A percentile compares a stretch with the other conserved stretches of the same genome.
Conservation (phyloP, 257 asterid species). For the Capsicum baccatum region DNA sequence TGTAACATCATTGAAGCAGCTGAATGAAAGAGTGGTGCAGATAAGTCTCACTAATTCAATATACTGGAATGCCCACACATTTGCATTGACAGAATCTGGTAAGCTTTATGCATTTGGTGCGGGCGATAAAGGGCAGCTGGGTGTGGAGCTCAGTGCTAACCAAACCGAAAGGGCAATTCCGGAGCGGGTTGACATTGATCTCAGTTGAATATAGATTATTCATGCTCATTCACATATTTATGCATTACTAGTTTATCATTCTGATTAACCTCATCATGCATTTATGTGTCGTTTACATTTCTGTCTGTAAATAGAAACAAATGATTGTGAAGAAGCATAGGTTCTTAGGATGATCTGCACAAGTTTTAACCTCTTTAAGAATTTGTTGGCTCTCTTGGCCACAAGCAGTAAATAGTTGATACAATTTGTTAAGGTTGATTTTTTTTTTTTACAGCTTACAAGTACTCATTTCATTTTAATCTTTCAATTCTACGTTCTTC, state of each 20-base stretch:
- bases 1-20: conserved; percentile 72
- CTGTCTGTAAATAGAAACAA: conserved; percentile 47
- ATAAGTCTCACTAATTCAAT: conserved; percentile 94
- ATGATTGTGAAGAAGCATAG: conserved; percentile 45
- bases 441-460: neutral
- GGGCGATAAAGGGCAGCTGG: conserved; percentile 97
- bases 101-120: conserved; percentile 94
- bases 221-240: conserved; percentile 23
- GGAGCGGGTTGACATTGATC: conserved; percentile 74
- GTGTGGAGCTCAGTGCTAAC: conserved; percentile 67
- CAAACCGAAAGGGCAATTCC: conserved; percentile 87
- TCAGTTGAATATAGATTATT: conserved; percentile 47
- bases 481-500: neutral
- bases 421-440: conserved; percentile 33
- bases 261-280: conserved; percentile 2
- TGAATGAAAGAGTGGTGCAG: conserved; percentile 88
- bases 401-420: conserved; percentile 40
- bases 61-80: conserved; percentile 96
- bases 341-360: conserved; percentile 36
- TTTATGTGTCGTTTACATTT: conserved; percentile 36
- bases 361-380: conserved; percentile 40
- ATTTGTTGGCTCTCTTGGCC: conserved; percentile 33
- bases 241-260: conserved; percentile 14
- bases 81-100: conserved; percentile 88
- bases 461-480: conserved; percentile 11